Evolutionary conservation across 2,329 filamentous ascomycete species (phyloP).

Genomic region (Escovopsis sp.): DNA sequence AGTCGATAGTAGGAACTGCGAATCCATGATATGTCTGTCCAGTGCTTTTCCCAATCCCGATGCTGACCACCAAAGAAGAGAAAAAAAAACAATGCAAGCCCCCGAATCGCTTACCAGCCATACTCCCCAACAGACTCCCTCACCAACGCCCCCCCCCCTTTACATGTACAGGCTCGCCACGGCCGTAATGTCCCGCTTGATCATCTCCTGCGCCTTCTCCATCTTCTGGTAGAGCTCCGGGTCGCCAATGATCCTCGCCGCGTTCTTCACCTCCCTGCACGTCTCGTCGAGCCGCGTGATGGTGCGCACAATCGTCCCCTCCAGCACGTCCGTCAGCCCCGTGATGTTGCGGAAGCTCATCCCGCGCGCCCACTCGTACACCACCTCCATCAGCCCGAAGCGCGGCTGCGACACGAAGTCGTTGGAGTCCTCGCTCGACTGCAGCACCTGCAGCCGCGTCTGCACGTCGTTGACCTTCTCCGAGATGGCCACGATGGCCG

Average conservation of each 20-base stretch:
- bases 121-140: not conserved
- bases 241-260: conserved; percentile 87
- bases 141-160: not conserved
- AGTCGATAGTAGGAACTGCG: no score
- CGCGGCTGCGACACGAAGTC: conserved; percentile 78
- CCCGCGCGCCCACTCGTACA: conserved; percentile 94
- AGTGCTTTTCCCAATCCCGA: not conserved
- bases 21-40: not conserved
- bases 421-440: conserved; percentile 77
- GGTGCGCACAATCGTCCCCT: conserved; percentile 91
- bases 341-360: conserved; percentile 99
- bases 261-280: conserved; percentile 93
- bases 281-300: conserved; percentile 93
- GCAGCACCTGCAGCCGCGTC: conserved; percentile 80
- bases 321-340: conserved; percentile 85
- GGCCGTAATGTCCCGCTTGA: conserved; percentile 88
- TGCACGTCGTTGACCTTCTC: conserved; percentile 89
- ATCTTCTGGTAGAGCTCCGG: conserved; percentile 91
- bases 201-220: conserved; percentile 93
- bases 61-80: not conserved
- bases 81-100: not conserved
- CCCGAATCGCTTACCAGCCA: not conserved
- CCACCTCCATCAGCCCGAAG: conserved; percentile 92
- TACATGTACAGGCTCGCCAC: conserved; percentile 83
- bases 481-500: conserved; percentile 76